These are phyloP conservation scores for Suillus discolor DNA, from an alignment of 768 basidiomycete genomes.

Conservation along the genomic window DNA sequence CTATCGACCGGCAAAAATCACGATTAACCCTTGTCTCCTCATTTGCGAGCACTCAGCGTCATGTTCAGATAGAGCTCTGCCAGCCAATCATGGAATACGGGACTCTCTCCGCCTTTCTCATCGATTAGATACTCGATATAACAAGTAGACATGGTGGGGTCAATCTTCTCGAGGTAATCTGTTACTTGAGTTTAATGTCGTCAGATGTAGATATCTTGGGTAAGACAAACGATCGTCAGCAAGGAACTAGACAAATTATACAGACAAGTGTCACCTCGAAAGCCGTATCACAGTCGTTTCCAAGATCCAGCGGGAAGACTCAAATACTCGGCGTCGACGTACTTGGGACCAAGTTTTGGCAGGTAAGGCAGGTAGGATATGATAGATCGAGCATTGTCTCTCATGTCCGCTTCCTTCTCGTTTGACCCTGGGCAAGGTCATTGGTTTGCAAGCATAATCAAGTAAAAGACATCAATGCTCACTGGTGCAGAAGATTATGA, in stretches of 20 bases:
- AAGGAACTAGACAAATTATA: neutral
- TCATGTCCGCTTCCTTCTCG: conserved; percentile 71
- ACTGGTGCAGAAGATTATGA: conserved; percentile 81
- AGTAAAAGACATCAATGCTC: conserved; percentile 29
- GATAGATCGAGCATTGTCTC: conserved; percentile 82
- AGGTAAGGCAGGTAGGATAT: conserved; percentile 76
- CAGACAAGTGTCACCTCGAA: conserved; percentile 61
- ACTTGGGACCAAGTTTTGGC: conserved; percentile 75
- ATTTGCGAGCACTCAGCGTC: conserved; percentile 59
- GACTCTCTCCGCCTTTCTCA: conserved; percentile 66
- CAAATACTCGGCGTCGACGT: conserved; percentile 77
- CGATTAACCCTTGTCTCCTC: conserved; percentile 56
- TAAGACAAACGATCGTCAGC: neutral
- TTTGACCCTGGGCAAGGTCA: conserved; percentile 58
- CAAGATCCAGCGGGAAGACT: conserved; percentile 87
- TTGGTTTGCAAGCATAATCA: neutral
- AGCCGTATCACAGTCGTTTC: conserved; percentile 71
- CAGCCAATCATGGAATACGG: conserved; percentile 84
- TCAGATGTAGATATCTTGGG: conserved; percentile 92
- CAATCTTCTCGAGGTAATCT: conserved; percentile 74
- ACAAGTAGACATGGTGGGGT: conserved; percentile 66
- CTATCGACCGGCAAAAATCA: neutral
- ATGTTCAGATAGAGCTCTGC: conserved; percentile 84
- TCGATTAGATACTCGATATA: conserved; percentile 88
- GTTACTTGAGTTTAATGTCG: conserved; percentile 86